Evolutionary conservation across 345 rosid species (phyloP), one percentile per base, ranked within the genome.

Genomic region (Physaria fendleri): DNA sequence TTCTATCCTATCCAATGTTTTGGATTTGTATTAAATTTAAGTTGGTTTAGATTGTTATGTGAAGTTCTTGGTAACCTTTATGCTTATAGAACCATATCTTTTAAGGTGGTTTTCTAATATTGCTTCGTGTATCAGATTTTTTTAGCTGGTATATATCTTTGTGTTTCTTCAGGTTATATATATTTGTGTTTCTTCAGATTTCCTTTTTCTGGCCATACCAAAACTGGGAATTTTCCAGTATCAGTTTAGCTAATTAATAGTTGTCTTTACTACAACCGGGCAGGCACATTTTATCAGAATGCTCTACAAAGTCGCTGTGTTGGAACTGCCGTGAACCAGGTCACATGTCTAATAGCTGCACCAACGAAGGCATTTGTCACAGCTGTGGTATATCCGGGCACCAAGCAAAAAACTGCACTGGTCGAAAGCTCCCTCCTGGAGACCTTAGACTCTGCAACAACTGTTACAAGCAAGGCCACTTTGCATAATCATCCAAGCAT

Each of bases 281-380:
- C 74, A 90, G 97, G 79, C 95, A 87, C 52, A 79, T 82, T 66
- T 80, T 89, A 41, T 76, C 82, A 10, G 95, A 90, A 55, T 90
- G 97, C 82, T 79, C 86, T 13, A 79, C 90, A 17, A 82, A 90
- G 65, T 81, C 81, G 0, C 28, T 90, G 45, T 90, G 97, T 40
- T 90, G 95, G 95, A 90, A 85, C 61, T 90, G 95, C 35, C 78
- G 90, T 44, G 95, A 87, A 59, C 82, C 93, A 10, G 95, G 95
- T 28, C 95, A 90, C 76, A 79, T 81, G 77, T 81, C 93, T 50
- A 74, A 77, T 71, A 72, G 64, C 68, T 90, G 97, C 54, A 81
- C 88, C 6, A 90, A 90, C 42, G 80, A 87, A 73, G 88, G 88
- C 74, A 80, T 90, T 73, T 90, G 93, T 76, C 97, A 90, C 74